Evolutionary conservation across 73 alveolate genomes (phyloP).

Genomic region (Tetrahymena thermophila): DNA sequence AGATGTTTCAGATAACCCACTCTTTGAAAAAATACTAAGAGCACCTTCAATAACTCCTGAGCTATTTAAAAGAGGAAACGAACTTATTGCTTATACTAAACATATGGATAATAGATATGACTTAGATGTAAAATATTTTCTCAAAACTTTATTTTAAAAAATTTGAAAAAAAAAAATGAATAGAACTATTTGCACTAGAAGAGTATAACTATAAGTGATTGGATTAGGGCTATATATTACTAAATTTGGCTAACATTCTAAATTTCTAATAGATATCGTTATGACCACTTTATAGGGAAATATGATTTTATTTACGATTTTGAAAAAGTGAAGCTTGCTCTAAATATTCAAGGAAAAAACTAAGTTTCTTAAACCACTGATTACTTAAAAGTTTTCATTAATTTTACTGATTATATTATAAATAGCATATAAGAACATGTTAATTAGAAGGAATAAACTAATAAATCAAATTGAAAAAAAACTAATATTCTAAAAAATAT

Average conservation of each 20-base stretch:
- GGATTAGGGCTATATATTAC: slow-evolving; percentile 57
- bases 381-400: background rate
- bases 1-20: slow-evolving; percentile 60
- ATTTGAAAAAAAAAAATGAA: background rate
- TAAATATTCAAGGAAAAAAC: slow-evolving; percentile 22
- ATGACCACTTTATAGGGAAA: slow-evolving; percentile 60
- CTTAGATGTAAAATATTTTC: slow-evolving; percentile 47
- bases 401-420: background rate
- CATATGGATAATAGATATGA: slow-evolving; percentile 62
- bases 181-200: slow-evolving; percentile 67
- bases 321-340: slow-evolving; percentile 46
- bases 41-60: slow-evolving; percentile 39
- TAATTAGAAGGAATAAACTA: background rate
- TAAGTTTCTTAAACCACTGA: background rate
- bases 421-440: background rate
- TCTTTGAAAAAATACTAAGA: slow-evolving; percentile 49
- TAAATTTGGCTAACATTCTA: slow-evolving; percentile 48
- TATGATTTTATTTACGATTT: slow-evolving; percentile 52
- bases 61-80: slow-evolving; percentile 55
- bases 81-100: slow-evolving; percentile 54
- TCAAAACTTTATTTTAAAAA: background rate
- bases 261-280: slow-evolving; percentile 61
- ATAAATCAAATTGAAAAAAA: background rate
- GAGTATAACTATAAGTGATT: slow-evolving; percentile 60
- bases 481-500: no score